Percentiles rank a stretch among this genome's conserved stretches.
Evolutionary conservation across 164 flowering plant genomes (phyloP).

Genomic region (Vitis rotundifolia): DNA sequence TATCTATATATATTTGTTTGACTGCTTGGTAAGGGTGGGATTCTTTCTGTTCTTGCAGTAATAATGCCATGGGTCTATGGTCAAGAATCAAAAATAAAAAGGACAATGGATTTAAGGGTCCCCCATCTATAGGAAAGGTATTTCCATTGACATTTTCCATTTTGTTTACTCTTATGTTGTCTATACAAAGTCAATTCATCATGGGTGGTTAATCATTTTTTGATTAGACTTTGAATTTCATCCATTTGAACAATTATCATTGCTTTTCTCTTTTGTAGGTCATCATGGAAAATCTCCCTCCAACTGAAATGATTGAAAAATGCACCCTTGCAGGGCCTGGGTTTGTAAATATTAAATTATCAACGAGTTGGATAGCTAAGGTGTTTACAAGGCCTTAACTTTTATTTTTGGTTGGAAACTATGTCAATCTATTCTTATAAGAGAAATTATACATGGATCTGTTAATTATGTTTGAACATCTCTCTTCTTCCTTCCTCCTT

Average conservation of each 20-base stretch:
- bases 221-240: background rate
- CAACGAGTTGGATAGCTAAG: slow-evolving; percentile 87
- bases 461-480: background rate
- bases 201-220: background rate
- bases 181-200: background rate
- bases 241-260: background rate
- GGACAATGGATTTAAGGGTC: slow-evolving; percentile 51
- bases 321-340: slow-evolving; percentile 91
- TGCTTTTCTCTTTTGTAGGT: slow-evolving; percentile 46
- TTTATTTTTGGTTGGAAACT: background rate
- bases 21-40: background rate
- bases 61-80: slow-evolving; percentile 91
- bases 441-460: too few species aligned
- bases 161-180: background rate
- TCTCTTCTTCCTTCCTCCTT: background rate
- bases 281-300: slow-evolving; percentile 68
- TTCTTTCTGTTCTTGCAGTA: slow-evolving; percentile 41
- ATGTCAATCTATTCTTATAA: too few species aligned
- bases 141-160: background rate
- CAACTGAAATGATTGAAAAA: slow-evolving; percentile 75
- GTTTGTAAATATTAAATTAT: slow-evolving; percentile 75
- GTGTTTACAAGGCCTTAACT: slow-evolving; percentile 28
- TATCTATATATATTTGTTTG: background rate
- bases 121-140: slow-evolving; percentile 85
- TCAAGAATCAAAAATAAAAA: slow-evolving; percentile 62